phyloP scores from a whole-genome alignment of 768 basidiomycete genomes.

The Scleroderma citrinum region DNA sequence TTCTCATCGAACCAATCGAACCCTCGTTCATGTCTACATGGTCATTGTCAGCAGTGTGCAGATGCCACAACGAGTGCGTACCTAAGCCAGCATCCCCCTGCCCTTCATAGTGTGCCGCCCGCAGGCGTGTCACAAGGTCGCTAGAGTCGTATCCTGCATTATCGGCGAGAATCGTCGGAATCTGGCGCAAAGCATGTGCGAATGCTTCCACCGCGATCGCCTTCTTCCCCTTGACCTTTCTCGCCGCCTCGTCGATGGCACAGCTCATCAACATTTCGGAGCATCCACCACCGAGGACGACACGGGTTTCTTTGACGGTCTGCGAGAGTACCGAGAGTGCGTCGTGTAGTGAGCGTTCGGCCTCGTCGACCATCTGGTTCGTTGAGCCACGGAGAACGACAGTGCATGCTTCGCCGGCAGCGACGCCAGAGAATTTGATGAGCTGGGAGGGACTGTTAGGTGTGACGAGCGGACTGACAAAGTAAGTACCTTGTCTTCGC shows the following conservation, averaged over 20 bases:
- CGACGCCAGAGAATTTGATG: constrained; percentile 99
- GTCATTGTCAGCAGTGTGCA: neutral
- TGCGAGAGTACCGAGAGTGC: constrained; percentile 96
- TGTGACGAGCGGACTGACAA: neutral
- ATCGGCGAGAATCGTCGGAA: constrained; percentile 94
- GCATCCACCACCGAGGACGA: constrained; percentile 94
- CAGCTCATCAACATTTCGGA: constrained; percentile 98
- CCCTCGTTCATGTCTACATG: constrained; percentile 82
- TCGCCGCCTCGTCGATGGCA: constrained; percentile 84
- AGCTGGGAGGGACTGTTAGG: constrained; percentile 46
- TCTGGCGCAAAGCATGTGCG: constrained; percentile 81
- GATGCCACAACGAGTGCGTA: constrained; percentile 23
- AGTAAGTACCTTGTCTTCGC: constrained; percentile 85
- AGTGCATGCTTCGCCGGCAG: constrained; percentile 95
- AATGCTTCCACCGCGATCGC: constrained; percentile 94
- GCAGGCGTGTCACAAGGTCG: constrained; percentile 82
- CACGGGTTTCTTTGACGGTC: constrained; percentile 94
- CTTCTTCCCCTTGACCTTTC: constrained; percentile 87
- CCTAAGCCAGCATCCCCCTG: constrained; percentile 81
- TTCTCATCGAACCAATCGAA: constrained; percentile 78
- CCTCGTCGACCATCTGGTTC: constrained; percentile 98
- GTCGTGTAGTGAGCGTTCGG: constrained; percentile 95
- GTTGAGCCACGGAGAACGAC: constrained; percentile 97
- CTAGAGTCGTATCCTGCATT: constrained; percentile 98
- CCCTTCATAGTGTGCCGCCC: constrained; percentile 94